Base-by-base conservation (phyloP, 1,284 basidiomycete genomes). In the Nidula niveotomentosa region DNA sequence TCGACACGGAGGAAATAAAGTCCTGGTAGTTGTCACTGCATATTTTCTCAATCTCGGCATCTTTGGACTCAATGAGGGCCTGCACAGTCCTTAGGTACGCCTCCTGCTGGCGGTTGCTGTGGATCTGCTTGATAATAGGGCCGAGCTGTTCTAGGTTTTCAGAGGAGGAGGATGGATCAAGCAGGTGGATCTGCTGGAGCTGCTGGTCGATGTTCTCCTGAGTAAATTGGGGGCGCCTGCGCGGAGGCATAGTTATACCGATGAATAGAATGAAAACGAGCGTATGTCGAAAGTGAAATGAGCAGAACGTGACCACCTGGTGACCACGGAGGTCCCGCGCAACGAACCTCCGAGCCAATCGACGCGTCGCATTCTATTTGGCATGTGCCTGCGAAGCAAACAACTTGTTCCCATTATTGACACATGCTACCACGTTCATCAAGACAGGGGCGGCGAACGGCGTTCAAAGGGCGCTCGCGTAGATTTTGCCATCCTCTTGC, bases 11-110 rank as follows among this genome's bases (percentile, higher is more conserved):
- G 18, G 90, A 88, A 23, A 98, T 94, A 68, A 99, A 99, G 70
- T 99, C 97, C 76, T 96, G 93, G 69, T 99, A 98, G 71, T 98
- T 98, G 62, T 91, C 90, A 56, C 90, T 86, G 73, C 97, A 99
- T 72, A 98, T 95, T 56, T 84, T 86, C 76, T 98, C 94, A 66
- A 99, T 99, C 73, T 99, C 96, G 55, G 83, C 80, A 69, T 99
- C 97, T 75, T 98, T 98, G 60, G 94, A 86, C 64, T 91, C 86
- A 50, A 98, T 91, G 64, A 98, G 92, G 15, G 78, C 80, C 63
- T 94, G 90, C 50, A 98, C 78, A 44, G 90, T 93, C 47, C 90
- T 85, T 36, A 99, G 82, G 71, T 96, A 99, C 10, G 88, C 84
- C 58, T 98, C 94, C 66, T 98, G 94, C 65, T 96, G 94, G 48